Base-by-base conservation (phyloP, 306 rosid species). In the Lupinus albus region DNA sequence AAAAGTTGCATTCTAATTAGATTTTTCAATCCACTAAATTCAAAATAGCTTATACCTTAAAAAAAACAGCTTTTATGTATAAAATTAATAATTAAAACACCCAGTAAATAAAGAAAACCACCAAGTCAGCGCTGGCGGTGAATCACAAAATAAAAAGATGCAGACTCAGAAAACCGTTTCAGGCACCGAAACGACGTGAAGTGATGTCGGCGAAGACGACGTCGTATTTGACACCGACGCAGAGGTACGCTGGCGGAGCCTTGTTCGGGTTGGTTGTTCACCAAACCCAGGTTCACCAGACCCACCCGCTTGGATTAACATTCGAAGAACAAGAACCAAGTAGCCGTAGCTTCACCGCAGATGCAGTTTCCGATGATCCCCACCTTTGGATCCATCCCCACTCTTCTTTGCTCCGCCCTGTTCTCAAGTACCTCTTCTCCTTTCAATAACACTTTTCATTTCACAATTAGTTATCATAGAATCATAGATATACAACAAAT, bases 201-300 rank as follows among this genome's bases (percentile, higher is more conserved):
- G 7, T 39, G 6, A 42, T 11, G 13, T 7, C 61, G 28, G 68
- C 73, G 82, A 68, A 80, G 35, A 14, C 71, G 77, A 53, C 85
- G 80, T 86, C 91, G 81, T 75, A 81, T 55, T 68, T 91, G 28
- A 56, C 88, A 55, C 74, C 88, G 73, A 86, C 89, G 41, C 95
- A 88, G 77, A 68, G 86, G 21, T 91, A 88, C 79, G 97, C 87
- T 1, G 80, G 87, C 8, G 97, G 85, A 67, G 91, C 91, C 15
- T 62, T 91, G 72, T 80, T 86, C 57, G 78, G 84, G 0, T 67
- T 91, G 16, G 89, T 96, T 38, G 75, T 88, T 47, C 86, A 86
- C 72, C 96, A 85, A 46, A 86, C 86, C 4, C 97, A 91, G 67
- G 55, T 78, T 77, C 88, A 91, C 53, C 93, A 88, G 82, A 83